A percentile compares a stretch with the other conserved stretches of the same genome.
Conservation (phyloP, 805 yeast genomes). For the Ogataea siamensis region DNA sequence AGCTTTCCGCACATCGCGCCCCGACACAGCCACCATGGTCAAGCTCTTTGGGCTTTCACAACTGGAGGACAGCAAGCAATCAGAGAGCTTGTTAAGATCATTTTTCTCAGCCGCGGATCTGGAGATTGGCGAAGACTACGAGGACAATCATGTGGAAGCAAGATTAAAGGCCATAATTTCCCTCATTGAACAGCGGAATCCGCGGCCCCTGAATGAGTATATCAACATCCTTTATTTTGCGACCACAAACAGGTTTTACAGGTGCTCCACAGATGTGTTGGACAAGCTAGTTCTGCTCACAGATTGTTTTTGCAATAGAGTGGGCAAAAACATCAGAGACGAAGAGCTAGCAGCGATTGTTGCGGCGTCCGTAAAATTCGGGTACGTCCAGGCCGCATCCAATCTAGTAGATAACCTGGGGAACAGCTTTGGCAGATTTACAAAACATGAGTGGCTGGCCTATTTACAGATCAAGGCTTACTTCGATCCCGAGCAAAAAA, state of each 20-base stretch:
- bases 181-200: slow-evolving; percentile 19
- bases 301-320: not conserved
- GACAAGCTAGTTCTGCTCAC: slow-evolving; percentile 20
- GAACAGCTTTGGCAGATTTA: slow-evolving; percentile 14
- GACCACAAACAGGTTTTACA: slow-evolving; percentile 28
- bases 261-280: slow-evolving; percentile 23
- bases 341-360: slow-evolving; percentile 31
- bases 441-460: slow-evolving; percentile 28
- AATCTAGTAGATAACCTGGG: slow-evolving; percentile 18
- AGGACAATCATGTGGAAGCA: slow-evolving; percentile 26
- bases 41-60: slow-evolving; percentile 22
- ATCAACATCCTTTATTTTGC: slow-evolving; percentile 33
- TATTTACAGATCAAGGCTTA: slow-evolving; percentile 25
- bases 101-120: slow-evolving; percentile 32
- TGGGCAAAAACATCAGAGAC: slow-evolving; percentile 18
- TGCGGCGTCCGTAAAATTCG: slow-evolving; percentile 25
- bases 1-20: slow-evolving; percentile 27
- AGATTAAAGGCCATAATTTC: slow-evolving; percentile 21
- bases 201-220: slow-evolving; percentile 25
- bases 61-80: slow-evolving; percentile 10
- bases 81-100: slow-evolving; percentile 17
- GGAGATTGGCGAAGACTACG: slow-evolving; percentile 29
- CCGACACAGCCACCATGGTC: slow-evolving; percentile 30
- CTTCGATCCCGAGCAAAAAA: slow-evolving; percentile 7
- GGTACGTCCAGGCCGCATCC: slow-evolving; percentile 17